Evolutionary conservation across 805 yeast genomes (phyloP).

Genomic region (Candida parachauliodes): DNA sequence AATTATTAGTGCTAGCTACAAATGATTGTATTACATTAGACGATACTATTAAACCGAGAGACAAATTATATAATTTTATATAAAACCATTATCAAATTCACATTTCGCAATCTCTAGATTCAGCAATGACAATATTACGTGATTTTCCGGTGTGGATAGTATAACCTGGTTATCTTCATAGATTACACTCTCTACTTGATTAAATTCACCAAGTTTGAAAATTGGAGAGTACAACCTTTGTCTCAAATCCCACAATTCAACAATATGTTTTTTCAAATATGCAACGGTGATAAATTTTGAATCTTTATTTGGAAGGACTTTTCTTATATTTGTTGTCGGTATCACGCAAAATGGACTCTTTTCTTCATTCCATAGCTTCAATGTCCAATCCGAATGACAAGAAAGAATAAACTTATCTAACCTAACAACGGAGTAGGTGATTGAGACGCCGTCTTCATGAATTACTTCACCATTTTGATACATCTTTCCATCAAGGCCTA

Average conservation of each 20-base stretch:
- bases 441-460: background rate
- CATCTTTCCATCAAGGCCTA: slow-evolving; percentile 4
- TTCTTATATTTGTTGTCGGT: slow-evolving; percentile 17
- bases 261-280: slow-evolving; percentile 11
- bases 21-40: slow-evolving; percentile 62
- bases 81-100: slow-evolving; percentile 8
- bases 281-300: slow-evolving; percentile 26
- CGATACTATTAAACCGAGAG: slow-evolving; percentile 44
- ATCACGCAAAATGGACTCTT: slow-evolving; percentile 15
- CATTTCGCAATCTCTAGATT: background rate
- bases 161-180: slow-evolving; percentile 3
- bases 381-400: slow-evolving; percentile 21
- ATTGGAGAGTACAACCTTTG: slow-evolving; percentile 17
- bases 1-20: slow-evolving; percentile 76
- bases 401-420: slow-evolving; percentile 13
- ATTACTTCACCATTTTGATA: background rate
- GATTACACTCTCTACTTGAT: background rate
- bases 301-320: slow-evolving; percentile 14
- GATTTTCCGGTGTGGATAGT: background rate
- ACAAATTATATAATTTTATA: slow-evolving; percentile 24
- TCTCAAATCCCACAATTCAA: slow-evolving; percentile 31
- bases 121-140: background rate
- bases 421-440: background rate
- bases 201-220: slow-evolving; percentile 11
- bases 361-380: slow-evolving; percentile 17